Percentiles rank a stretch among this genome's conserved stretches.
Evolutionary conservation across 2,329 filamentous ascomycete genomes (phyloP).

Genomic region (Cadophora malorum): DNA sequence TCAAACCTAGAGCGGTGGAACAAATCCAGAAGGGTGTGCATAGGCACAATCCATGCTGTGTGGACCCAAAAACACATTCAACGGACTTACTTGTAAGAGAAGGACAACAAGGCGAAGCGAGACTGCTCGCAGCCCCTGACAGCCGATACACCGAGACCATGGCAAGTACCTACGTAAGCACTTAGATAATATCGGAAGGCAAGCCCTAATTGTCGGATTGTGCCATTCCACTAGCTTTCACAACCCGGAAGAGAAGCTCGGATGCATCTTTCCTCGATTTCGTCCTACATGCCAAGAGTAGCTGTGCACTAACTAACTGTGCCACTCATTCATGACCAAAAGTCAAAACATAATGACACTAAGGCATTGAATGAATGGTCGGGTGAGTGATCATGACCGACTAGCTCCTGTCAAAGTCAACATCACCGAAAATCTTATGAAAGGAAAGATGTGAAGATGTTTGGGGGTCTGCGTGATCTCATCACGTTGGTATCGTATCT

Average conservation of each 20-base stretch:
- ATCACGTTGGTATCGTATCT: slow-evolving; percentile 14
- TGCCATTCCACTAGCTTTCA: background rate
- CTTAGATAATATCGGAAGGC: background rate
- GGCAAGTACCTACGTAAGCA: background rate
- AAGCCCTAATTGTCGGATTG: background rate
- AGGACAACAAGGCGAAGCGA: background rate
- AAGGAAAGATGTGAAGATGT: background rate
- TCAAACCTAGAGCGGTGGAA: background rate
- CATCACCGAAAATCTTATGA: background rate
- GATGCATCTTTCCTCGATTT: slow-evolving; percentile 1
- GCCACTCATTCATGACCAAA: background rate
- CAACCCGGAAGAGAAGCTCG: background rate
- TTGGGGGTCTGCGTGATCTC: background rate
- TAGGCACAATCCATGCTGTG: background rate
- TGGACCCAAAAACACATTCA: background rate
- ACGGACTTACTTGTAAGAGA: background rate
- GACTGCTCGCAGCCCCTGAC: background rate
- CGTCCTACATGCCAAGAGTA: background rate
- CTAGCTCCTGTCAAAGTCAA: background rate
- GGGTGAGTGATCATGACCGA: background rate
- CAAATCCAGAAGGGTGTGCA: background rate
- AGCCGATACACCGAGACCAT: background rate
- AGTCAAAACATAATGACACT: background rate
- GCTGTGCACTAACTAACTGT: background rate
- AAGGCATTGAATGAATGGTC: background rate